A percentile compares a stretch with the other conserved stretches of the same genome.
Evolutionary conservation across 2,329 filamentous ascomycete genomes (phyloP).

Genomic region (Trichoderma pleuroti): DNA sequence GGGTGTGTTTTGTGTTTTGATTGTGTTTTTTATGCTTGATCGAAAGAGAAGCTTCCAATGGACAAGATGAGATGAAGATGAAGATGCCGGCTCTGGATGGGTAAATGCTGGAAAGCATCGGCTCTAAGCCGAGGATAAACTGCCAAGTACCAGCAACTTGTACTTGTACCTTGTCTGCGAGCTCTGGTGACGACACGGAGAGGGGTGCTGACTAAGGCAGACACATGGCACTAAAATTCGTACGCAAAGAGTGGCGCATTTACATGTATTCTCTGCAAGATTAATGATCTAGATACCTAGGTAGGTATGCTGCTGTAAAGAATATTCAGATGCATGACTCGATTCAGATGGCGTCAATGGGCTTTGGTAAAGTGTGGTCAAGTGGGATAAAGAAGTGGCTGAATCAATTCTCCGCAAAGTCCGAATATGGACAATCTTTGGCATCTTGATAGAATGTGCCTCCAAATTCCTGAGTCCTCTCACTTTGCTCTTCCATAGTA

Average conservation of each 20-base stretch:
- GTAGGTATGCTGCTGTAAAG: too few relatives aligned
- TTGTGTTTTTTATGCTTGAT: background rate
- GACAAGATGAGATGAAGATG: constrained; percentile 1
- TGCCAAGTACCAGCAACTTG: background rate
- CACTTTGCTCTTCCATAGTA: too few relatives aligned
- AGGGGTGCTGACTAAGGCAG: background rate
- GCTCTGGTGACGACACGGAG: constrained; percentile 5
- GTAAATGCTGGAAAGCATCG: constrained; percentile 29
- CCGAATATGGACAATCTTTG: constrained; percentile 4
- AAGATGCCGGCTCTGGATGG: background rate
- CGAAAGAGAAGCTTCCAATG: background rate
- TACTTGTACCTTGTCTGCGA: background rate
- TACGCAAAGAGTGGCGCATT: background rate
- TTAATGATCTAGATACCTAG: too few relatives aligned
- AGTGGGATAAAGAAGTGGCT: too few relatives aligned
- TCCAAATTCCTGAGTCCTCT: too few relatives aligned
- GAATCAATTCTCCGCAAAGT: background rate
- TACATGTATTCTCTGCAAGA: background rate
- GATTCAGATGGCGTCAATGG: too few relatives aligned
- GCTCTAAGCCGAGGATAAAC: constrained; percentile 30
- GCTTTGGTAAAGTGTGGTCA: background rate
- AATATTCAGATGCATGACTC: too few relatives aligned
- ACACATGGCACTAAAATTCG: background rate
- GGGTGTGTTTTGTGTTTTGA: constrained; percentile 3
- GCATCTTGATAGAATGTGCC: background rate